Percentiles rank a stretch among this genome's conserved stretches.
These are phyloP conservation scores for Glarea lozoyensis DNA, from an alignment of 495 filamentous ascomycete species.

Conservation along the genomic window DNA sequence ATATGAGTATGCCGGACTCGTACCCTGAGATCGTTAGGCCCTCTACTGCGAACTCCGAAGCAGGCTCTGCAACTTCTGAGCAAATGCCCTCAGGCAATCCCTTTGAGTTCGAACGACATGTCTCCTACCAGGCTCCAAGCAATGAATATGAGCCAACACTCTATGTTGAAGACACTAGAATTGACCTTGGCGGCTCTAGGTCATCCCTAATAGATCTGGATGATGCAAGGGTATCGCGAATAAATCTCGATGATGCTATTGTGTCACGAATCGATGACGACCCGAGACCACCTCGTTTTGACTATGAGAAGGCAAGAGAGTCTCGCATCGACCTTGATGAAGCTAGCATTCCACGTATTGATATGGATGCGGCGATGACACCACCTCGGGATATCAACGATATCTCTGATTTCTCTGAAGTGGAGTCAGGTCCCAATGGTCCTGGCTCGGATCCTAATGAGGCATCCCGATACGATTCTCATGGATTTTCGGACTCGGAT, in stretches of 20 bases:
- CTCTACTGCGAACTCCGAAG: conserved; percentile 47
- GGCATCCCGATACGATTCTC: conserved; percentile 1
- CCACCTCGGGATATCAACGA: conserved; percentile 6
- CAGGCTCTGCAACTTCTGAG: conserved; percentile 17
- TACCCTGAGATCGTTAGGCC: conserved; percentile 26
- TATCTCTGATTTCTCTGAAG: conserved; percentile 17
- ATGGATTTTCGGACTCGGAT: conserved; percentile 7
- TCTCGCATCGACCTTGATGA: no score
- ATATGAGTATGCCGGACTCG: conserved; percentile 32
- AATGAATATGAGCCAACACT: conserved; percentile 35
- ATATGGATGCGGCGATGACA: background rate
- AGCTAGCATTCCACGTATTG: conserved; percentile 18
- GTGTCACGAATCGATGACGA: no score
- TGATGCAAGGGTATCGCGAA: no score
- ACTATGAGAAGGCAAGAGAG: no score
- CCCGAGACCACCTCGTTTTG: no score
- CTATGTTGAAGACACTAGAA: conserved; percentile 42
- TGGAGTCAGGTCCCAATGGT: conserved; percentile 11
- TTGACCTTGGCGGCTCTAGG: no score
- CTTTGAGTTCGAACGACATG: conserved; percentile 45
- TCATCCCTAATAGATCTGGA: no score
- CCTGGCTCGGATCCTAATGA: conserved; percentile 3
- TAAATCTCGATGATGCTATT: no score
- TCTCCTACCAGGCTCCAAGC: conserved; percentile 30
- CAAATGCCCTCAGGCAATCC: conserved; percentile 32